Percentiles rank a stretch among this genome's conserved stretches.
These are phyloP conservation scores for Sphagnurus paluster DNA, from an alignment of 1,284 basidiomycete species.

Conservation along the genomic window DNA sequence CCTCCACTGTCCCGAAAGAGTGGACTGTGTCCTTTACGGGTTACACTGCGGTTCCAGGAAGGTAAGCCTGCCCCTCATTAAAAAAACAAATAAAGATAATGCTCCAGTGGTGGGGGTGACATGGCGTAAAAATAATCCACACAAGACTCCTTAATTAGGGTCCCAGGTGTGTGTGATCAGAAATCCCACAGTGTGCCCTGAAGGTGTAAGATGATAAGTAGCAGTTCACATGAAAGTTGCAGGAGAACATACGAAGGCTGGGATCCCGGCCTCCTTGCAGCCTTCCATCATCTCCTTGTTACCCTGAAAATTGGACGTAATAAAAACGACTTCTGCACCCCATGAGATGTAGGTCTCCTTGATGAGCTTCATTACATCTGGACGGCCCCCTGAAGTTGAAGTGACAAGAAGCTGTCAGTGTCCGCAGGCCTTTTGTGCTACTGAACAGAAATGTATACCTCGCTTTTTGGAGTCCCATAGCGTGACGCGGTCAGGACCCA, in stretches of 20 bases:
- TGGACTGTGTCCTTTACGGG: background rate
- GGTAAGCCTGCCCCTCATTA: background rate
- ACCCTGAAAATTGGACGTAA: conserved; percentile 63
- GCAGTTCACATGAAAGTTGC: background rate
- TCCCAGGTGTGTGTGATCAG: conserved; percentile 16
- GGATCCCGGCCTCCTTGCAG: conserved; percentile 61
- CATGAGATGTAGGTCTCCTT: conserved; percentile 42
- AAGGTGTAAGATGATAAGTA: conserved; percentile 1
- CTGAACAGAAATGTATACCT: conserved; percentile 34
- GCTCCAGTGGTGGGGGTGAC: background rate
- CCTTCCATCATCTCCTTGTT: conserved; percentile 71
- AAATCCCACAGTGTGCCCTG: conserved; percentile 47
- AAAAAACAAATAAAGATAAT: conserved; percentile 8
- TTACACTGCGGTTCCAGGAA: background rate
- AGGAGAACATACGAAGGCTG: conserved; percentile 47
- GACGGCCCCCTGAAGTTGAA: conserved; percentile 39
- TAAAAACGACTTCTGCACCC: conserved; percentile 62
- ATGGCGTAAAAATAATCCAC: background rate
- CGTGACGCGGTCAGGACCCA: conserved; percentile 54
- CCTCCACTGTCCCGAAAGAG: background rate
- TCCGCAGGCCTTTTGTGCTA: background rate
- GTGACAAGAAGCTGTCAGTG: conserved; percentile 1
- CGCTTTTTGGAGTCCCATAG: conserved; percentile 65
- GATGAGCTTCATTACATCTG: conserved; percentile 47
- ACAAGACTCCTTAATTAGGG: no score